Base-by-base conservation (phyloP, 441 rosid genomes). In the Jatropha multifida region DNA sequence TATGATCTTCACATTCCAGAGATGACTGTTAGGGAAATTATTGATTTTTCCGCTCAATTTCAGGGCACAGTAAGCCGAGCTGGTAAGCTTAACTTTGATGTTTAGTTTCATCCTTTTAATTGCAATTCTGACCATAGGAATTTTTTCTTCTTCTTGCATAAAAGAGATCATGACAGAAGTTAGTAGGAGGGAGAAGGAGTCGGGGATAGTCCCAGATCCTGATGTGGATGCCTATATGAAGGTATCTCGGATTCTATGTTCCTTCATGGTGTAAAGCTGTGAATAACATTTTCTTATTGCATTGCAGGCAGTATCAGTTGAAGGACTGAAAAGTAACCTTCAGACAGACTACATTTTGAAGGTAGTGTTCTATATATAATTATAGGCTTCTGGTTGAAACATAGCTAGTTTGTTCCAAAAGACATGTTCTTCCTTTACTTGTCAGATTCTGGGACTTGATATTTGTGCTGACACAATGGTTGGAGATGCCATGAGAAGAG, bases 291-390 rank as follows among this genome's bases (percentile, higher is more conserved):
- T 72, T 40, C 44, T 42, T 61, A 12, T 79, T 15, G 58, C 89
- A 92, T 44, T 44, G 48, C 9, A 44, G 94, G 96, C 93, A 72
- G 86, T 83, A 71, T 87, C 96, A 17, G 77, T 89, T 20, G 84
- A 80, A 77, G 97, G 92, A 72, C 75, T 81, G 63, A 76, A 85
- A 77, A 82, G 78, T 65, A 86, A 65, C 72, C 81, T 93, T 68
- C 96, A 89, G 81, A 93, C 96, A 71, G 98, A 91, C 76, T 91
- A 91, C 77, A 84, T 91, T 74, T 52, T 91, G 72, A 90, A 90
- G 93, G 96, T 90, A 75, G 38, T 71, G 44, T 15, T 56, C 23
- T 10, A 23, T 15, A 27, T 49, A 62, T 15, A 48, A 20, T 55
- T 23, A 58, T 62, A 61, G 11, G n/a, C 64, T 65, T 40, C 18